Evolutionary conservation across 805 yeast genomes (phyloP).

Genomic region (Ogataea pignaliae): DNA sequence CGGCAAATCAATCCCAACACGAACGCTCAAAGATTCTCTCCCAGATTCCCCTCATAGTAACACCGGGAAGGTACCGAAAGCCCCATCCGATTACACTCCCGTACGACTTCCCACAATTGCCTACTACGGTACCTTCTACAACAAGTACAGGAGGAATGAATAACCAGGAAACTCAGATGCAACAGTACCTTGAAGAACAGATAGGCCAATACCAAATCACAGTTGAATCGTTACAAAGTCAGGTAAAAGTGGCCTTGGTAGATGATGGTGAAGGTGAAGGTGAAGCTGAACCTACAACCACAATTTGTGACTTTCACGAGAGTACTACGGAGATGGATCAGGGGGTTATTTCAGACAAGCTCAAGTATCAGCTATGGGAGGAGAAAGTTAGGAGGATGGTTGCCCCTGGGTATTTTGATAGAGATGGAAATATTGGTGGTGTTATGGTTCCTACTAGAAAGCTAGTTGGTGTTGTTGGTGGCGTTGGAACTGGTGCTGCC

Average conservation of each 20-base stretch:
- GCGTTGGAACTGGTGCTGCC: too few relatives aligned
- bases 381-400: constrained; percentile 10
- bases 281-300: background rate
- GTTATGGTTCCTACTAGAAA: constrained; percentile 24
- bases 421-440: constrained; percentile 17
- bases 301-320: too few relatives aligned
- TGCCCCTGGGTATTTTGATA: constrained; percentile 27
- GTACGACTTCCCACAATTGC: constrained; percentile 17
- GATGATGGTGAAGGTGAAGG: background rate
- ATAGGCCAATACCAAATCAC: constrained; percentile 2
- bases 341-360: background rate
- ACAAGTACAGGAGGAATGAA: background rate
- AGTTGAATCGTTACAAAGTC: constrained; percentile 1
- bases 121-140: background rate
- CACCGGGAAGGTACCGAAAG: constrained; percentile 21
- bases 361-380: constrained; percentile 20
- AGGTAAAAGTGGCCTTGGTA: too few relatives aligned
- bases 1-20: background rate
- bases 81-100: constrained; percentile 25
- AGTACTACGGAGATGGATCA: background rate
- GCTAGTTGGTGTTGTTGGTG: background rate
- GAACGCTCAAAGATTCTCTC: constrained; percentile 16
- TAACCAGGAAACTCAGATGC: background rate
- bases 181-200: background rate
- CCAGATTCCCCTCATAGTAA: constrained; percentile 26